phyloP scores from a whole-genome alignment of 306 rosid species.

The Styphnolobium japonicum region DNA sequence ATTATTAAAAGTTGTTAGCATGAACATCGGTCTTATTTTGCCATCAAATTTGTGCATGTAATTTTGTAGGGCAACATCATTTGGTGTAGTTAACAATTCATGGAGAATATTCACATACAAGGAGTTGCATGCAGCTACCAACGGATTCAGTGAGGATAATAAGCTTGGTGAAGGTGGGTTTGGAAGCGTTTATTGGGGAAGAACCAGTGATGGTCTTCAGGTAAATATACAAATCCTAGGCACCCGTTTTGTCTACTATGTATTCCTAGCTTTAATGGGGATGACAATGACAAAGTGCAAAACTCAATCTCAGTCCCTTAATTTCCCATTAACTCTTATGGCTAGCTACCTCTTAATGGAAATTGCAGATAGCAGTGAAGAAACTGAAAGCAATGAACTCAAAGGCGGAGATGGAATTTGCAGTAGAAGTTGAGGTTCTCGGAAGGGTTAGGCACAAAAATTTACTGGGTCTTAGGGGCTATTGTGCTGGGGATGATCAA shows the following conservation, averaged over 20 bases:
- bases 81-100: slow-evolving; percentile 40
- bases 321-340: background rate
- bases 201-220: slow-evolving; percentile 73
- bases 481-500: slow-evolving; percentile 75
- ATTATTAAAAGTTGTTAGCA: background rate
- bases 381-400: slow-evolving; percentile 85
- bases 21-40: background rate
- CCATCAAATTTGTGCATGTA: background rate
- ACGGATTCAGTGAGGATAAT: slow-evolving; percentile 73
- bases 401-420: slow-evolving; percentile 93
- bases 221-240: slow-evolving; percentile 22
- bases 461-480: slow-evolving; percentile 76
- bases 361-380: slow-evolving; percentile 82
- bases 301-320: background rate
- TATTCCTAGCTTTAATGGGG: background rate
- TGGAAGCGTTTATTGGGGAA: slow-evolving; percentile 89
- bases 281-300: background rate
- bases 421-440: slow-evolving; percentile 92
- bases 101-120: slow-evolving; percentile 88
- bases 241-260: background rate
- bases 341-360: background rate
- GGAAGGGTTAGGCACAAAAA: slow-evolving; percentile 92
- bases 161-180: slow-evolving; percentile 91
- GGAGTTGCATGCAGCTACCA: slow-evolving; percentile 81
- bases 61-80: slow-evolving; percentile 41